Base-by-base conservation (phyloP, 2,329 filamentous ascomycete species). In the Trichoderma oligosporum region DNA sequence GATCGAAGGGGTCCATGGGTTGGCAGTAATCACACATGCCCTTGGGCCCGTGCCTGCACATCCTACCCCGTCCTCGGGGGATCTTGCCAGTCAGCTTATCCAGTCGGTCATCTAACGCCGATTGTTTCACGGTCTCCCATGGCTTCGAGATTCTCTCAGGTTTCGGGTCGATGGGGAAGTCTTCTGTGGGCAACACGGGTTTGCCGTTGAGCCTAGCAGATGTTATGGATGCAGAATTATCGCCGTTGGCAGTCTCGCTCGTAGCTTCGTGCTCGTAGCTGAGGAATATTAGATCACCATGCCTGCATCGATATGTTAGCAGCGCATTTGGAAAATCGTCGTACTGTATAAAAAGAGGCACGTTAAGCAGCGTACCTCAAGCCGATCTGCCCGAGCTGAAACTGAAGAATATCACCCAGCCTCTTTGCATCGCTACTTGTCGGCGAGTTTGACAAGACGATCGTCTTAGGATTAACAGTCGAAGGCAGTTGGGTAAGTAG, bases 11-110 rank as follows among this genome's bases (percentile, higher is more conserved):
- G 68, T 99, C 94, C 49, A 97, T 76, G 0, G 95, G 95, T 84
- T 96, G 96, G 76, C 94, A 99, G 74, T 97, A 95, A 74, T 99
- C 94, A 73, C 94, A 99, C 94, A 99, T 99, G 71, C 94, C 94
- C 74, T 96, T 97, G 51, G 88, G 86, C 1, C 93, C 93, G 71
- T 99, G 94, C 61, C 90, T 87, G 76, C 94, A 99, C 91, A 99
- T 94, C 70, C 89, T 89, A 70, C 96, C 90, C 58, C 81, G 81
- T 61, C 82, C 82, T 61, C 92, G 81, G 18, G 84, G 77, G 51
- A 97, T 96, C 76, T 96, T 99, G 63, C 94, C 94, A 78, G 94
- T 87, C 63, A 86, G 82, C 74, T 84, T 90, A 73, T 99, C 94
- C 68, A 99, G 76, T 56, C 82, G 78, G 69, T 99, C 87, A 69